Conservation (phyloP, 306 rosid genomes). For the Lathyrus oleraceus region DNA sequence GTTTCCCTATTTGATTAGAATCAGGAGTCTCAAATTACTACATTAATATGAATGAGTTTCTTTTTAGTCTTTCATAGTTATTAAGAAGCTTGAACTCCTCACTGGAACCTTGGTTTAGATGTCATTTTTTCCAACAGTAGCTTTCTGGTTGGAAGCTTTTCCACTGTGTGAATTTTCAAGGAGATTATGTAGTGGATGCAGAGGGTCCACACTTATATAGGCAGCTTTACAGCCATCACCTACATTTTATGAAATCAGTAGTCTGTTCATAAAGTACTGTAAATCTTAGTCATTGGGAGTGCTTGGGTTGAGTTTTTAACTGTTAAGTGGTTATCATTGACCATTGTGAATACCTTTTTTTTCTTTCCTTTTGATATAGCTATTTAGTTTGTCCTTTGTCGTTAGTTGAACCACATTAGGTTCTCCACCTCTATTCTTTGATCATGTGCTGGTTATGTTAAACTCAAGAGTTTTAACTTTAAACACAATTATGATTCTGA, state of each 20-base stretch:
- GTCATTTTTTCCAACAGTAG: neutral
- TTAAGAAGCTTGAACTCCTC: too few species aligned
- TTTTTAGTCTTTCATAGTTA: neutral
- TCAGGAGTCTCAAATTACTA: conserved; percentile 2
- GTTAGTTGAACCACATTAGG: conserved; percentile 12
- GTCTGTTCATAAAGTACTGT: conserved; percentile 3
- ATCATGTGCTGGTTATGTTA: conserved; percentile 5
- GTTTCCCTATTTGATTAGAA: conserved; percentile 7
- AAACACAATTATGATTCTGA: conserved; percentile 3
- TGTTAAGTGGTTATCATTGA: neutral
- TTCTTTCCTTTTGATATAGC: neutral
- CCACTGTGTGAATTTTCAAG: neutral
- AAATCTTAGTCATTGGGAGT: neutral
- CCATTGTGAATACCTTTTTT: neutral
- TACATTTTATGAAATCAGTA: conserved; percentile 17
- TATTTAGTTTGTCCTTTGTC: conserved; percentile 15
- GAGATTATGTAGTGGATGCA: neutral
- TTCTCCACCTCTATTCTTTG: conserved; percentile 7
- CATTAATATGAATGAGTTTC: neutral
- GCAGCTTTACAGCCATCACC: neutral
- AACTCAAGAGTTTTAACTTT: conserved; percentile 3
- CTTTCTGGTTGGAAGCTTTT: neutral
- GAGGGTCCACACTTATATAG: neutral
- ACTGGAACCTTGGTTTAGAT: neutral
- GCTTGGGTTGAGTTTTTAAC: neutral